Evolutionary conservation across 768 basidiomycete genomes (phyloP).

Genomic region (Postia placenta): DNA sequence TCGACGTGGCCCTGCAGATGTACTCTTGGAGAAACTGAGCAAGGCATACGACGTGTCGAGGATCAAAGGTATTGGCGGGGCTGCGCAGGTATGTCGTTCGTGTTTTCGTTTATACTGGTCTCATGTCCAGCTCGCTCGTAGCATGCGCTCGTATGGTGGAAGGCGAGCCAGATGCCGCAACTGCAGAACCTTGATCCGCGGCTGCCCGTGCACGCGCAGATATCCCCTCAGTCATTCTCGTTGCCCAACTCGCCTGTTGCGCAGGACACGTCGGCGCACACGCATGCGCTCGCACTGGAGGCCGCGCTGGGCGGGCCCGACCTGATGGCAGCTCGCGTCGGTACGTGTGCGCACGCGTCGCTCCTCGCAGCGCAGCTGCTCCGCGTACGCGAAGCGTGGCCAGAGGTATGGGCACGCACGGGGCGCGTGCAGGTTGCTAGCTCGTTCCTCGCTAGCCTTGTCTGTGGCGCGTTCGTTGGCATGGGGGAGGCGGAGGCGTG

Average conservation of each 20-base stretch:
- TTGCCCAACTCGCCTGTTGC: constrained; percentile 69
- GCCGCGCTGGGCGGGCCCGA: constrained; percentile 74
- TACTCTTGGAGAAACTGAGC: constrained; percentile 68
- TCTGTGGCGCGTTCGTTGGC: constrained; percentile 65
- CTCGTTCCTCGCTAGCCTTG: constrained; percentile 64
- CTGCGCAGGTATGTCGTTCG: constrained; percentile 59
- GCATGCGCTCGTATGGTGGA: constrained; percentile 87
- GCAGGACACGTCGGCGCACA: constrained; percentile 76
- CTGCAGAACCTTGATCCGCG: constrained; percentile 70
- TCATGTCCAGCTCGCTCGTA: constrained; percentile 7
- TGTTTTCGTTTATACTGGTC: constrained; percentile 3
- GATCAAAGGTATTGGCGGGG: constrained; percentile 72
- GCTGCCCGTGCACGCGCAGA: constrained; percentile 62
- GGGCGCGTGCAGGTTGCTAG: constrained; percentile 75
- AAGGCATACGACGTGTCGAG: constrained; percentile 63
- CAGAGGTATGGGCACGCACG: constrained; percentile 75
- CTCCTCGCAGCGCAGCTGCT: constrained; percentile 71
- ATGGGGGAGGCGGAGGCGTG: constrained; percentile 76
- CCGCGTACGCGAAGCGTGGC: constrained; percentile 73
- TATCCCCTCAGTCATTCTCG: constrained; percentile 61
- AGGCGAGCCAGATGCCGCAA: constrained; percentile 66
- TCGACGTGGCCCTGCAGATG: constrained; percentile 37
- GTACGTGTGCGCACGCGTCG: constrained; percentile 65
- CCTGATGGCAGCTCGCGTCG: constrained; percentile 69
- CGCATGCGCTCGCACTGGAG: constrained; percentile 72